Evolutionary conservation across 768 basidiomycete species (phyloP), one percentile per base, ranked within the genome.

Genomic region (Scleroderma citrinum): DNA sequence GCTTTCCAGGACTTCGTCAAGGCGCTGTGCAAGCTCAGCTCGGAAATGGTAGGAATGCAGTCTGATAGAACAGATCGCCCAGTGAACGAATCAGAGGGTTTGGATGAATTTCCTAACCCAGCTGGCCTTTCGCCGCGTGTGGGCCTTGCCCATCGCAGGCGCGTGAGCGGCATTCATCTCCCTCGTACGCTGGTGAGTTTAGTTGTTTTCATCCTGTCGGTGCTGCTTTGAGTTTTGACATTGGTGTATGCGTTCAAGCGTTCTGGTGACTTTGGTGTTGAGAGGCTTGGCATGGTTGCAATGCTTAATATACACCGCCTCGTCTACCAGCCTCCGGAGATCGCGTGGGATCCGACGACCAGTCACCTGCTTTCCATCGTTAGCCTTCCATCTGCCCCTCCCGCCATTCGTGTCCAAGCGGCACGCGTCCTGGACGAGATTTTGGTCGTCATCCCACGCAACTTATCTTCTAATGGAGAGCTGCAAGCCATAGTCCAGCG

Each of bases 11-110:
- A 83, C 54, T 98, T 98, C 53, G 70, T 82, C 29, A 65, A 62
- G 8, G 88, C 94, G 2, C 66, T 97, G 44, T 94, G 92, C 64
- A 83, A 79, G 58, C 70, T 98, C 21, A 95, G 92, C 60, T 76
- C 81, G 10, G 92, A 93, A 66, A 97, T 98, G 93, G 81, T 97
- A 17, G 85, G 86, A 32, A 85, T 96, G 82, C 85, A 91, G 66
- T 79, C 78, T 3, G 76, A 74, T 42, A 56, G 47, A 21, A 52
- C 42, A 19, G 57, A 47, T 20, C 17, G 40, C 6, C 23, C 17
- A 35, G 69, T 64, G 17, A 60, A 60, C 47, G 60, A 60, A 52
- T 55, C 54, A 10, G 69, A 67, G 32, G 62, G 61, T 41, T 44
- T 53, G 10, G 68, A 68, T 26, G 72, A 73, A 31, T 54, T 71